Base-by-base conservation (phyloP, 441 rosid species). In the Adansonia grandidieri region DNA sequence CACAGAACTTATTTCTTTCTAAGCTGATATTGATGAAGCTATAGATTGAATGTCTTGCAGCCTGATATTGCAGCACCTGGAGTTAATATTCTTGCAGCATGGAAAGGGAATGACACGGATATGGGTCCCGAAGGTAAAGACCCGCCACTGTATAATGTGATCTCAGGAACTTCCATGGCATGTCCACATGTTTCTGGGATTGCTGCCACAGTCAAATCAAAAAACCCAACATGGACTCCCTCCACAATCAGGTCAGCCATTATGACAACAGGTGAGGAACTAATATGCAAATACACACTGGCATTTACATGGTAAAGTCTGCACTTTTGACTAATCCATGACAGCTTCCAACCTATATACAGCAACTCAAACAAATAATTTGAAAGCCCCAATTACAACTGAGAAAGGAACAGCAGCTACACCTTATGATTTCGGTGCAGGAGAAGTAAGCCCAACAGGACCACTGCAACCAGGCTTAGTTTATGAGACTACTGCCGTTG, bases 111-210 rank as follows among this genome's bases (percentile, higher is more conserved):
- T 44, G 94, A 91, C 68, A 82, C 85, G 10, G 53, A 19, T 0
- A 77, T 77, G 6, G 84, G 89, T 17, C 83, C 81, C 0, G 65
- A 60, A 79, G 95, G 96, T 57, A 86, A 89, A 83, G 80, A 79
- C 0, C 81, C 91, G 2, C 88, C 94, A 5, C 77, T 77, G 7
- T 95, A 78, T 82, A 88, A 87, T 69, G 78, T 93, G 45, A 74
- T 91, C 17, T 93, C 98, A 3, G 97, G 97, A 81, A 93, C 97
- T 78, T 93, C 98, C 77, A 93, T 93, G 97, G 80, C 98, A 10
- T 88, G 93, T 82, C 97, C 97, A 4, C 96, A 92, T 4, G 93
- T 89, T 47, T 81, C 94, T 5, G 96, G 88, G 48, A 78, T 91
- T 56, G 93, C 87, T 45, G 91, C 92, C 0, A 77, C 78, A 2